These are phyloP conservation scores for Gynandropsis gynandra DNA, from an alignment of 345 rosid genomes.

Conservation along the genomic window DNA sequence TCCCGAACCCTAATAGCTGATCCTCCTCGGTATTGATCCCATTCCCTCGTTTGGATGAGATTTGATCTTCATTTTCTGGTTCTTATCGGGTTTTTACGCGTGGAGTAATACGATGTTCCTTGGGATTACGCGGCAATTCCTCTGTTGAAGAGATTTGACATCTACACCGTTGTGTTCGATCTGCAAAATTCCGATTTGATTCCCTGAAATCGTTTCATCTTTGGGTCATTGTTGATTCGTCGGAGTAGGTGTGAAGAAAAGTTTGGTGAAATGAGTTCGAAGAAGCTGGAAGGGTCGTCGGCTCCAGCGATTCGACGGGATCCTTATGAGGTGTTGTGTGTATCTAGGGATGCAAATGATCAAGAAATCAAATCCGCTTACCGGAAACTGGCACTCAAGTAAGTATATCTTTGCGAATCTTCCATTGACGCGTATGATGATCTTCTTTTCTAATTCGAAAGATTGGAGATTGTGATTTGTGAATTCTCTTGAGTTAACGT, in stretches of 20 bases:
- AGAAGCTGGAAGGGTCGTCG: constrained; percentile 61
- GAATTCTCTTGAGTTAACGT: background rate
- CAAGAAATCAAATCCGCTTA: constrained; percentile 96
- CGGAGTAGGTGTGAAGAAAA: background rate
- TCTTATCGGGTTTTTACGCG: background rate
- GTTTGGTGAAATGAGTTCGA: constrained; percentile 39
- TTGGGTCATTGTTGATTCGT: background rate
- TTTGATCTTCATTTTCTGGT: constrained; percentile 14
- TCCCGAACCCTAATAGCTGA: background rate
- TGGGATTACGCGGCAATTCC: constrained; percentile 3
- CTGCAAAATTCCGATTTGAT: constrained; percentile 10
- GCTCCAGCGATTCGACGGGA: constrained; percentile 61
- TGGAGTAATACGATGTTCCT: background rate
- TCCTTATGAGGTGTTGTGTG: constrained; percentile 86
- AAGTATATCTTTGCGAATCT: constrained; percentile 19
- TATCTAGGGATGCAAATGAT: constrained; percentile 77
- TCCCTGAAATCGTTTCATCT: background rate
- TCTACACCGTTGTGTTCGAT: constrained; percentile 1
- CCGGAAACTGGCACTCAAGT: constrained; percentile 95
- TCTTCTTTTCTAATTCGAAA: no score
- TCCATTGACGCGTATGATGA: background rate
- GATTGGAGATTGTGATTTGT: background rate
- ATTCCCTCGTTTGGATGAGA: constrained; percentile 1
- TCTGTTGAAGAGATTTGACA: constrained; percentile 11
- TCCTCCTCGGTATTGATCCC: constrained; percentile 11